Conservation (phyloP, 2,329 filamentous ascomycete species). For the Scopulariopsis brevicaulis region DNA sequence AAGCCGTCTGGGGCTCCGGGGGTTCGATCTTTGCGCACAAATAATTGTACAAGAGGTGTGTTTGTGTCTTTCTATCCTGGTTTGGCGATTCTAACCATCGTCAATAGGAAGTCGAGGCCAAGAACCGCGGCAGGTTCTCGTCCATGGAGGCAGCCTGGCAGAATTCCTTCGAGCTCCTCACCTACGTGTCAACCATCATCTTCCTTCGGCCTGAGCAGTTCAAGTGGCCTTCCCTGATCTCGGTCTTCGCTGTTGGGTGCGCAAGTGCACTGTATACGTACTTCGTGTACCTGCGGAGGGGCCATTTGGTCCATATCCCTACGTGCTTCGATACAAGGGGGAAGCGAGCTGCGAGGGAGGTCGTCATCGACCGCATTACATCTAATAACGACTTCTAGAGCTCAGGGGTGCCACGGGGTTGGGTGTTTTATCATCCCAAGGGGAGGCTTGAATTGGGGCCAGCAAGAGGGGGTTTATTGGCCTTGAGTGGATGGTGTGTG, state of each 20-base stretch:
- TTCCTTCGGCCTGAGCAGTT: constrained; percentile 55
- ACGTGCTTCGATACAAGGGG: constrained; percentile 3
- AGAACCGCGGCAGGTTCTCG: constrained; percentile 57
- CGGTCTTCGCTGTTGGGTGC: constrained; percentile 33
- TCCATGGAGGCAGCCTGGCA: constrained; percentile 56
- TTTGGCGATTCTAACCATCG: neutral
- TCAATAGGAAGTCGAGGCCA: constrained; percentile 36
- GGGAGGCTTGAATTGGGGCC: too few species aligned
- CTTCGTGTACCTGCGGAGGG: constrained; percentile 18
- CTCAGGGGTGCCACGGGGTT: too few species aligned
- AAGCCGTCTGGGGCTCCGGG: constrained; percentile 49
- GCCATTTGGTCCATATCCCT: constrained; percentile 19
- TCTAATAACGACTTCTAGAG: neutral
- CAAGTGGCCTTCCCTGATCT: constrained; percentile 48
- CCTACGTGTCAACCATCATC: constrained; percentile 53
- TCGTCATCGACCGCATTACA: neutral
- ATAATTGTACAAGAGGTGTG: constrained; percentile 49
- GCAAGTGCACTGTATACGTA: constrained; percentile 17
- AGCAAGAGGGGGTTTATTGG: too few species aligned
- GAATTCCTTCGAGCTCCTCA: constrained; percentile 58
- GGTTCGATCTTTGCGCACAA: constrained; percentile 50
- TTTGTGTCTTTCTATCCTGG: neutral
- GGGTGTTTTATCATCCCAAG: too few species aligned
- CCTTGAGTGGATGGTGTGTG: too few species aligned
- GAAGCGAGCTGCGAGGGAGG: neutral